Conservation (phyloP, 768 basidiomycete species). For the Mycena galericulata region DNA sequence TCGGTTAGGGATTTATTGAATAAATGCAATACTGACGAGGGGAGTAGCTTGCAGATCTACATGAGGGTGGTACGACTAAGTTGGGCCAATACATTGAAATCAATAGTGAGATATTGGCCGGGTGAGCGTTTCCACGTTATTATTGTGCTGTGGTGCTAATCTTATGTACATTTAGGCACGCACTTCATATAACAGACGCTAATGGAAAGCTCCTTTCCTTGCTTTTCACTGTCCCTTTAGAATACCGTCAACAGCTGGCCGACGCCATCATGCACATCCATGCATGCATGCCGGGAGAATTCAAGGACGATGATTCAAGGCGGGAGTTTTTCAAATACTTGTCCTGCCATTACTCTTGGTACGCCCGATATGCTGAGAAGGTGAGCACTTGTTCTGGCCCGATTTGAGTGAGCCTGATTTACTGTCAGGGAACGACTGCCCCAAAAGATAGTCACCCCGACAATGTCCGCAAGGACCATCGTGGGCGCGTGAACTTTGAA, state of each 20-base stretch:
- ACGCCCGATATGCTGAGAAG: background rate
- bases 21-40: no score
- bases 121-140: background rate
- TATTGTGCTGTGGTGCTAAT: background rate
- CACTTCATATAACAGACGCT: background rate
- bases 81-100: slow-evolving; percentile 8
- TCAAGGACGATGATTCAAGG: slow-evolving; percentile 5
- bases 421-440: background rate
- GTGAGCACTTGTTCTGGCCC: background rate
- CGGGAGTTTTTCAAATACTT: slow-evolving; percentile 9
- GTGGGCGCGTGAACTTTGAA: background rate
- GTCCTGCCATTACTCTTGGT: slow-evolving; percentile 17
- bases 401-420: background rate
- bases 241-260: background rate
- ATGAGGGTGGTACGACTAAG: background rate
- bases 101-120: slow-evolving; percentile 1
- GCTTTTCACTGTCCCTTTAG: background rate
- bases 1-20: no score
- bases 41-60: background rate
- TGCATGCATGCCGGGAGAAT: slow-evolving; percentile 2
- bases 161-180: background rate
- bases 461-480: background rate
- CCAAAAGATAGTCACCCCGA: slow-evolving; percentile 4
- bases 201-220: slow-evolving; percentile 9
- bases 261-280: background rate